A percentile compares a stretch with the other conserved stretches of the same genome.
Conservation (phyloP, 1,284 basidiomycete genomes). For the Athelia sp. region DNA sequence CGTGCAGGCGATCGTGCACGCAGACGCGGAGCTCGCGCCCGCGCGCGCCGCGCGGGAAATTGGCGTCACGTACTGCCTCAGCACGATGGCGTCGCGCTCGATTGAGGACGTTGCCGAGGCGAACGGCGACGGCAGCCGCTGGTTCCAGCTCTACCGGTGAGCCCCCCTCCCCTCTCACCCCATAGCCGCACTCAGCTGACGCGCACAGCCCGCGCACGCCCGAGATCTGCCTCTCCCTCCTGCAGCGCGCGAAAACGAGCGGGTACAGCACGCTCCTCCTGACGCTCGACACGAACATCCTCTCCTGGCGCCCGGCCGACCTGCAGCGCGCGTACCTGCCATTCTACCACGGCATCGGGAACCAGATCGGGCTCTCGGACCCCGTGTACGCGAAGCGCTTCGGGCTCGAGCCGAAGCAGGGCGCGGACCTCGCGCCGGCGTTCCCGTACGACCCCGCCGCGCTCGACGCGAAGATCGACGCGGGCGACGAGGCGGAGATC, state of each 20-base stretch:
- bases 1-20: conserved; percentile 65
- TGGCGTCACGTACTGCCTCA: conserved; percentile 67
- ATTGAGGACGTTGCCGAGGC: conserved; percentile 71
- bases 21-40: conserved; percentile 64
- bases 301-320: conserved; percentile 71
- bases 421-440: conserved; percentile 30
- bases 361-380: conserved; percentile 57
- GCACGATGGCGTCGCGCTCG: conserved; percentile 62
- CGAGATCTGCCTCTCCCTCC: conserved; percentile 59
- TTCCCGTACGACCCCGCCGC: conserved; percentile 56
- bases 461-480: conserved; percentile 29
- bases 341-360: conserved; percentile 55
- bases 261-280: conserved; percentile 68
- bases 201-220: conserved; percentile 47
- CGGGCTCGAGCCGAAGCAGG: conserved; percentile 33
- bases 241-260: conserved; percentile 57
- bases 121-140: conserved; percentile 59
- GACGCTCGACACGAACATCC: conserved; percentile 60
- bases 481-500: conserved; percentile 41
- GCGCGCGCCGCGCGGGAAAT: conserved; percentile 62
- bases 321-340: conserved; percentile 56
- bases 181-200: neutral
- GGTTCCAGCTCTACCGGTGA: conserved; percentile 81
- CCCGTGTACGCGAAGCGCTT: conserved; percentile 64
- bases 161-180: conserved; percentile 2